Base-by-base conservation (phyloP, 2,329 filamentous ascomycete species). In the Curvularia lunata region DNA sequence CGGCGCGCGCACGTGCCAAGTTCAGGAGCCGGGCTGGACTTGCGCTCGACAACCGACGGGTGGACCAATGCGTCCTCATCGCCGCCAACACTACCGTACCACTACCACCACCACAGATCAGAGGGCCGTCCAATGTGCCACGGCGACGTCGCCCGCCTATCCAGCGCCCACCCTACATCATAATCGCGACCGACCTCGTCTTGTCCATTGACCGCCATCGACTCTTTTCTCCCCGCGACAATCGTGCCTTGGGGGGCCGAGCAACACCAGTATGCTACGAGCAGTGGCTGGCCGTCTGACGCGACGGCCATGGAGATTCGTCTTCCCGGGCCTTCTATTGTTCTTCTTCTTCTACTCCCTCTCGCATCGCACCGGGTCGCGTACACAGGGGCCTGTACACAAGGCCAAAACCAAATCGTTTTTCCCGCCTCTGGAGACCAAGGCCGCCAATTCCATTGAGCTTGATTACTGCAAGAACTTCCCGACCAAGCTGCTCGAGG, bases 391-490 rank as follows among this genome's bases (percentile, higher is more conserved):
- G 49, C 63, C 66, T 8, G 67, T 69, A 32, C 71, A 73, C 62
- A 61, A 61, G 49, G 64, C 63, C 42, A 70, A 70, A 58, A 76
- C 74, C 16, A 75, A 74, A 64, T 70, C 67, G 46, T 76, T 73
- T 66, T 76, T 76, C 65, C 74, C 73, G 46, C 74, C 74, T 42
- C 69, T 75, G 48, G 68, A 67, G 61, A 59, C 66, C 28, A 68
- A 66, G 51, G 65, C 64, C 54, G 66, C 66, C 55, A 66, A 69
- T 50, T 62, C 64, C 52, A 69, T 68, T 49, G 68, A 74, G 59
- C 64, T 73, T 54, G 74, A 78, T 54, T 75, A 77, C 58, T 79
- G 78, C 68, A 65, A 71, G 32, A 70, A 70, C 61, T 79, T 79
- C 61, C 78, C 80, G 21, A 67, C 67, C 16, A 62, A 78, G 48